Evolutionary conservation across 768 basidiomycete genomes (phyloP), one percentile per base, ranked within the genome.

Genomic region (Pholiota molesta): DNA sequence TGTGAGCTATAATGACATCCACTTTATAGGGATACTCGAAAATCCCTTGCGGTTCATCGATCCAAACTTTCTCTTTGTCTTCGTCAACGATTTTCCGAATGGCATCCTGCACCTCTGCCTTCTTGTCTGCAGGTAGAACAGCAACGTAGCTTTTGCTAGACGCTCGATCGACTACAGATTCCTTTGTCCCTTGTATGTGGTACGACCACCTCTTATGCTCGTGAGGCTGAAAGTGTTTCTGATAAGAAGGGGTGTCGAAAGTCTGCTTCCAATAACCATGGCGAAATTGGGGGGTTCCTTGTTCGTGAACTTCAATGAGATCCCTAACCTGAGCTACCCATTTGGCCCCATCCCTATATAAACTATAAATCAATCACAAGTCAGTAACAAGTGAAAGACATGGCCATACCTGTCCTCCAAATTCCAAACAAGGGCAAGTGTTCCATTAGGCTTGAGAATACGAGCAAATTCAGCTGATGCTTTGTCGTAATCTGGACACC

Each of bases 111-210:
- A 95, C 80, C 44, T 80, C 75, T 13, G 73, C 72, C 73, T 84
- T 89, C 67, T 86, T 82, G n/a, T 81, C 81, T 2, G 81, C 82
- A 2, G 82, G 75, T 37, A 90, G 78, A 21, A 89, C 73, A 0
- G 90, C 81, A 47, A 95, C 86, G 73, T 95, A 97, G 65, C 92
- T 95, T 78, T 97, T 97, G 75, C 88, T 94, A 61, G 80, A 79
- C 1, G 88, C 88, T 54, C 95, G 79, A 57, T 93, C 79, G 39
- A 92, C 75, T 7, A 83, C 86, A 19, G 78, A 77, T 11, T 90
- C 78, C 33, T 81, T 75, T 1, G 84, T 87, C 0, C 83, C 80
- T 7, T 78, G 77, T 11, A 90, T 72, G 6, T 73, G 67, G 67
- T 88, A 88, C 1, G 69, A 60, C 81, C 86, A 90, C 29, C 74